These are phyloP conservation scores for Globisporangium alternatum DNA, from an alignment of 352 stramenopile genomes.

Conservation along the genomic window DNA sequence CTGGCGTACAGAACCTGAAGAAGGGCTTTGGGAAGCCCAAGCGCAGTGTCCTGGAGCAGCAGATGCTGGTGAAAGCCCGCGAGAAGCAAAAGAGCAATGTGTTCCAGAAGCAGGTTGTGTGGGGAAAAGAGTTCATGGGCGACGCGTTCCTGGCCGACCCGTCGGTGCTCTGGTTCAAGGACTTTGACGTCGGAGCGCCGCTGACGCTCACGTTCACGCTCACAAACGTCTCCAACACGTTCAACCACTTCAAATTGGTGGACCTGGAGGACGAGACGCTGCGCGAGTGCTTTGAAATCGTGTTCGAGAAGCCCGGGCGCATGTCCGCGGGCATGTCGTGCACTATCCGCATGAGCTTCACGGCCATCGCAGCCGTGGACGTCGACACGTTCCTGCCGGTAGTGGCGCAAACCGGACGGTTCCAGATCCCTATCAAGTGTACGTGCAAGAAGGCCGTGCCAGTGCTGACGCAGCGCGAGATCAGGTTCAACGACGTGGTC, in stretches of 20 bases:
- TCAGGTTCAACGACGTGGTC: conserved; percentile 74
- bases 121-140: conserved; percentile 77
- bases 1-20: conserved; percentile 7
- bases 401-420: conserved; percentile 74
- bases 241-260: conserved; percentile 90
- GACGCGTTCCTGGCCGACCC: conserved; percentile 83
- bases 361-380: conserved; percentile 51
- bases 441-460: conserved; percentile 82
- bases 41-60: conserved; percentile 63
- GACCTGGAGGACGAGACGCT: conserved; percentile 58
- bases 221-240: conserved; percentile 91
- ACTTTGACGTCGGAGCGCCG: conserved; percentile 82
- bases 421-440: conserved; percentile 77
- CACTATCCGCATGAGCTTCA: conserved; percentile 69
- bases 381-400: conserved; percentile 61
- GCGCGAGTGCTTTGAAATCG: conserved; percentile 86
- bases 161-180: conserved; percentile 80
- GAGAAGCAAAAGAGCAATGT: conserved; percentile 58
- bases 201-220: conserved; percentile 68
- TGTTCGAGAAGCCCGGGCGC: conserved; percentile 80
- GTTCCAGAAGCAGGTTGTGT: conserved; percentile 69
- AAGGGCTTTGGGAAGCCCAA: conserved; percentile 38
- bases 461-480: conserved; percentile 28
- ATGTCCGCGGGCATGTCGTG: conserved; percentile 90
- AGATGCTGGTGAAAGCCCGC: conserved; percentile 39